Evolutionary conservation across 2,329 filamentous ascomycete genomes (phyloP).

Genomic region (Daldinia eschscholtzii): DNA sequence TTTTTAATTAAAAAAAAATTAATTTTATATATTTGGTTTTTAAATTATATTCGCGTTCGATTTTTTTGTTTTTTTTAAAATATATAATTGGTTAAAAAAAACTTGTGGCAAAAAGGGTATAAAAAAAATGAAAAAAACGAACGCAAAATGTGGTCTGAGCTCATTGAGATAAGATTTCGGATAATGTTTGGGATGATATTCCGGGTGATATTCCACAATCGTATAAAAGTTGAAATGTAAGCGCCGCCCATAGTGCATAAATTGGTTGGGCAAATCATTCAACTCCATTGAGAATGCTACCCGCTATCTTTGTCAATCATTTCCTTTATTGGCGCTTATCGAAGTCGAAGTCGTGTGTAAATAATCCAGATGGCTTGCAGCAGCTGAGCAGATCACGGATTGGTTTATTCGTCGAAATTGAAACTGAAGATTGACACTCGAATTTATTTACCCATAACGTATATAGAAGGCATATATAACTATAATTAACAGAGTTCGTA

Average conservation of each 20-base stretch:
- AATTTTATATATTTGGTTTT: not conserved
- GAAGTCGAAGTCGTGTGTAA: constrained; percentile 11
- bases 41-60: no score
- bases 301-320: constrained; percentile 30
- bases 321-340: constrained; percentile 25
- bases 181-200: not conserved
- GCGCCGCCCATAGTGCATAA: not conserved
- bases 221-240: not conserved
- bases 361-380: constrained; percentile 15
- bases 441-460: not conserved
- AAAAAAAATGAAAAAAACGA: no score
- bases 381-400: constrained; percentile 33
- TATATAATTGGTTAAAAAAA: no score
- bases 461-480: no score
- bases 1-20: no score
- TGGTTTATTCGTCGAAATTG: constrained; percentile 16
- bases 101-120: no score
- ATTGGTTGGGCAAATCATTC: not conserved
- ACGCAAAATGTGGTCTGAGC: no score
- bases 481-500: not conserved
- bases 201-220: not conserved
- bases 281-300: constrained; percentile 31
- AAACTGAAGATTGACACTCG: constrained; percentile 14
- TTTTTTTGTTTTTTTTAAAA: no score
- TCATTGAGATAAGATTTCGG: no score